Percentiles rank a stretch among this genome's conserved stretches.
These are phyloP conservation scores for Penicillium dipodomyicola DNA, from an alignment of 495 filamentous ascomycete genomes.

Conservation along the genomic window DNA sequence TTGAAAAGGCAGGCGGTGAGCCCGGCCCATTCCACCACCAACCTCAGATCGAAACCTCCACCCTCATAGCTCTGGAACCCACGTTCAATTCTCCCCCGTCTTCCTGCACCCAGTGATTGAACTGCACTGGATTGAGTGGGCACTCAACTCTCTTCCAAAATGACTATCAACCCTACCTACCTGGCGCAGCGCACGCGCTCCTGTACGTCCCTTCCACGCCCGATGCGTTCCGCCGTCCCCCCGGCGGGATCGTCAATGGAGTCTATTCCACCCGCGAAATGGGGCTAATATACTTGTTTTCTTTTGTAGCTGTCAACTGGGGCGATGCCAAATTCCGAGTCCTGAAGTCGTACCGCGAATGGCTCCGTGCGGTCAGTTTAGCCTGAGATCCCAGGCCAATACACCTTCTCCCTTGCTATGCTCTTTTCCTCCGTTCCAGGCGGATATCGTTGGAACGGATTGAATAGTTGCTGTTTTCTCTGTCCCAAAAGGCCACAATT, in stretches of 20 bases:
- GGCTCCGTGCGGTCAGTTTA: constrained; percentile 83
- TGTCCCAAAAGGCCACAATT: not conserved
- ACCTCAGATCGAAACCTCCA: constrained; percentile 33
- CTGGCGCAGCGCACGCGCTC: constrained; percentile 85
- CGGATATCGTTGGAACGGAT: not conserved
- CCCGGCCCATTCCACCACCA: constrained; percentile 15
- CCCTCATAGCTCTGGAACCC: constrained; percentile 27
- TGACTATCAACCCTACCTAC: constrained; percentile 88
- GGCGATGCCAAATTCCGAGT: constrained; percentile 78
- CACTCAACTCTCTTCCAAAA: constrained; percentile 30
- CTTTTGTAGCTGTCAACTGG: constrained; percentile 73
- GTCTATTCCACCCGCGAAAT: constrained; percentile 1
- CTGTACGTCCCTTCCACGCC: constrained; percentile 60
- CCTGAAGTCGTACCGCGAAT: constrained; percentile 82
- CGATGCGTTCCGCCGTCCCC: constrained; percentile 24
- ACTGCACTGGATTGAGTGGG: constrained; percentile 24
- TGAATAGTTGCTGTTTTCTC: not conserved
- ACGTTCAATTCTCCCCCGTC: constrained; percentile 18
- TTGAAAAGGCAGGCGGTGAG: constrained; percentile 48
- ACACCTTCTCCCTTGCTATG: constrained; percentile 12
- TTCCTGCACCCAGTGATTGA: constrained; percentile 23
- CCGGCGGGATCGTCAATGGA: constrained; percentile 18
- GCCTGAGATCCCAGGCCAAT: constrained; percentile 10
- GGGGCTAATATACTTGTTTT: constrained; percentile 1
- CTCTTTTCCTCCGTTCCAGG: not conserved